These are phyloP conservation scores for Blakeslea trispora DNA, from an alignment of 371 early-diverging fungal genomes.

Conservation along the genomic window DNA sequence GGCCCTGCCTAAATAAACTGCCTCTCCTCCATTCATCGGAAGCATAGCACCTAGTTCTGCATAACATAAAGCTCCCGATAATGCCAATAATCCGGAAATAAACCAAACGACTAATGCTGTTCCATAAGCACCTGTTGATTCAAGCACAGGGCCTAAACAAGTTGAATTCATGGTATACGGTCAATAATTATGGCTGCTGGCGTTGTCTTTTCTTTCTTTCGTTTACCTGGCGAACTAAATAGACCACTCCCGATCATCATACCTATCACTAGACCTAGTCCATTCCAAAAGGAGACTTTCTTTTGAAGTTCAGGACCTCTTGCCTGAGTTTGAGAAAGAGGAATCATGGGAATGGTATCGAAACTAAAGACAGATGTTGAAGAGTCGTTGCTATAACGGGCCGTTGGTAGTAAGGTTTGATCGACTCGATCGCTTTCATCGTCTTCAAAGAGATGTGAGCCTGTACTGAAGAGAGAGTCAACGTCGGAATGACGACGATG, in stretches of 20 bases:
- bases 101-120: constrained; percentile 81
- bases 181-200: too few relatives aligned
- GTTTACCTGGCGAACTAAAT: constrained; percentile 78
- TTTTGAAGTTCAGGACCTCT: constrained; percentile 61
- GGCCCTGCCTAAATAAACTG: constrained; percentile 78
- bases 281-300: constrained; percentile 71
- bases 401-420: constrained; percentile 37
- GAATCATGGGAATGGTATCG: constrained; percentile 61
- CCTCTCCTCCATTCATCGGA: constrained; percentile 87
- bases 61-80: constrained; percentile 78
- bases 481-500: constrained; percentile 21
- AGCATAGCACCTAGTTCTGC: constrained; percentile 88
- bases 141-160: constrained; percentile 62
- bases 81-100: constrained; percentile 72
- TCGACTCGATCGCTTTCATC: constrained; percentile 37
- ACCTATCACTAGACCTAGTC: constrained; percentile 73
- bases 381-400: constrained; percentile 38
- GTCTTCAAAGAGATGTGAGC: constrained; percentile 30
- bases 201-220: too few relatives aligned
- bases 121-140: constrained; percentile 66
- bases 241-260: constrained; percentile 88
- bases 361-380: constrained; percentile 50
- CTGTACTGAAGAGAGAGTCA: constrained; percentile 34
- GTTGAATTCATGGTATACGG: constrained; percentile 2
- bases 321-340: constrained; percentile 49